phyloP scores from a whole-genome alignment of 257 asterid species.

The Paraleonurus japonicus region DNA sequence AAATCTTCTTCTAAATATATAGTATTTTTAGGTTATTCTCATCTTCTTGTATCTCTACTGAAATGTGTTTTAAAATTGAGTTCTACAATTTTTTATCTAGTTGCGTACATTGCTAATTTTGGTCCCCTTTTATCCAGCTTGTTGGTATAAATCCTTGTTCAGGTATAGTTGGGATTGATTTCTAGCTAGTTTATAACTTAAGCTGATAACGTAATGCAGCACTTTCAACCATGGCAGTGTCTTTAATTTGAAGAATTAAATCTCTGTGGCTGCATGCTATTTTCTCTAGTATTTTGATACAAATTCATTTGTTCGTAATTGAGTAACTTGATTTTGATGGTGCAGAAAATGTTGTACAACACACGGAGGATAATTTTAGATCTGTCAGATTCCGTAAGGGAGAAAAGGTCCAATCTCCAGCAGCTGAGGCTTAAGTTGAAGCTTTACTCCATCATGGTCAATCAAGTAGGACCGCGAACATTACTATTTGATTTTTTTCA shows the following conservation, averaged over 20 bases:
- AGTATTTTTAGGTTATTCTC: background rate
- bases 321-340: constrained; percentile 22
- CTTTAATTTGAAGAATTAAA: background rate
- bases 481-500: background rate
- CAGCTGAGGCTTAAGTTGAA: constrained; percentile 58
- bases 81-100: constrained; percentile 7
- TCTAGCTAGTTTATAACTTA: background rate
- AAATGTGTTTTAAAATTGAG: background rate
- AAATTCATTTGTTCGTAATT: constrained; percentile 2
- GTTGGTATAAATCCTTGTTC: background rate
- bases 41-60: background rate
- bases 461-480: constrained; percentile 50
- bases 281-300: constrained; percentile 2
- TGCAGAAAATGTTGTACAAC: constrained; percentile 66
- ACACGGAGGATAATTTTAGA: constrained; percentile 57
- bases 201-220: background rate
- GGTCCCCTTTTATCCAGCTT: background rate
- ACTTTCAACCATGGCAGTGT: background rate
- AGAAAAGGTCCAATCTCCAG: constrained; percentile 60
- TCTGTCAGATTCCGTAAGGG: constrained; percentile 47
- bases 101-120: background rate
- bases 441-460: constrained; percentile 51
- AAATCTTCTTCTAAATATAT: background rate
- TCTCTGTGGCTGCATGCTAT: background rate
- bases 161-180: background rate